Percentiles rank a stretch among this genome's conserved stretches.
Evolutionary conservation across 148 eudicot species (phyloP).

Genomic region (Vaccinium myrtillus): DNA sequence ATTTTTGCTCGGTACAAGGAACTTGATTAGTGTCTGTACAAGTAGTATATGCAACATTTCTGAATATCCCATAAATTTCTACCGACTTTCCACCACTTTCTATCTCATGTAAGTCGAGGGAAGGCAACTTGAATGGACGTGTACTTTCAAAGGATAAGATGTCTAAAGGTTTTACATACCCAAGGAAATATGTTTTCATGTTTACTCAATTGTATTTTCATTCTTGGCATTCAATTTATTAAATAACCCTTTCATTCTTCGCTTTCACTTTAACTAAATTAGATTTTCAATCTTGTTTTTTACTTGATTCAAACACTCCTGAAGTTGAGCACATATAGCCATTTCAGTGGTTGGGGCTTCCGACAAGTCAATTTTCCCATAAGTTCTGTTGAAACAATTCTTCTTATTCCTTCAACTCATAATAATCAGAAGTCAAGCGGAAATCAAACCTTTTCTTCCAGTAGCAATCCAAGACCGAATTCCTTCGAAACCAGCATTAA

Average conservation of each 20-base stretch:
- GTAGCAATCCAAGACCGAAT: conserved; percentile 85
- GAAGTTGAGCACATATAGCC: background rate
- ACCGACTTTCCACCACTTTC: background rate
- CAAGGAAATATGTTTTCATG: background rate
- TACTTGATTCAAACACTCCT: background rate
- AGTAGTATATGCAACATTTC: background rate
- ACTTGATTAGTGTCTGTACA: background rate
- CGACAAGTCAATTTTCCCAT: background rate
- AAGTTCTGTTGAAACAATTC: background rate
- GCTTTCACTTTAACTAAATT: background rate
- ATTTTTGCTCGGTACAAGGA: background rate
- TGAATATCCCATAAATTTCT: conserved; percentile 1
- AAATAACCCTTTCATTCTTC: background rate
- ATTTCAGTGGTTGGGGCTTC: background rate
- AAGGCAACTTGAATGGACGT: background rate
- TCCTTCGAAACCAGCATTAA: conserved; percentile 38
- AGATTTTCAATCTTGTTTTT: background rate
- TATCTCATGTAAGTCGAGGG: background rate
- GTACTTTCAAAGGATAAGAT: background rate
- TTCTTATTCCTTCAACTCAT: background rate
- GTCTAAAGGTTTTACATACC: background rate
- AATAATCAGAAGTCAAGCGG: conserved; percentile 10
- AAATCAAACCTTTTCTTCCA: conserved; percentile 64
- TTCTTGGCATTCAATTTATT: background rate
- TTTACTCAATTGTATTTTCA: background rate